These are phyloP conservation scores for Penicillium paxilli DNA, from an alignment of 495 filamentous ascomycete species.

Conservation along the genomic window DNA sequence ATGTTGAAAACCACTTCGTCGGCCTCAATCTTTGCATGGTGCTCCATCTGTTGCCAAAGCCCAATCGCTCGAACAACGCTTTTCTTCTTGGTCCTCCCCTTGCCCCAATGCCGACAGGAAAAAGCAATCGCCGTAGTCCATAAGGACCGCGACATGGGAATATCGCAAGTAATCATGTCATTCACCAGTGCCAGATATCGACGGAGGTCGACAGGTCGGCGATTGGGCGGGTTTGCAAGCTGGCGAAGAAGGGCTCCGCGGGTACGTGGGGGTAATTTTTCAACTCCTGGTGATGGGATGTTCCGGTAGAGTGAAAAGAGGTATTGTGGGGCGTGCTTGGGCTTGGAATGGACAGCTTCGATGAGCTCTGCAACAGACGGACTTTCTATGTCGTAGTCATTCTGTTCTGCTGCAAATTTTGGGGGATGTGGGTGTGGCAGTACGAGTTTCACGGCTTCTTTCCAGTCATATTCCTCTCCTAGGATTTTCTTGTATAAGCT, in stretches of 20 bases:
- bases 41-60: conserved; percentile 90
- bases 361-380: conserved; percentile 44
- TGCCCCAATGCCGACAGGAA: conserved; percentile 62
- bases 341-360: conserved; percentile 36
- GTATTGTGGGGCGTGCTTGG: conserved; percentile 47
- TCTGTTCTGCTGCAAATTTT: conserved; percentile 5
- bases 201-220: conserved; percentile 50
- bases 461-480: conserved; percentile 16
- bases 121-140: conserved; percentile 87
- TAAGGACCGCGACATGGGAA: conserved; percentile 63
- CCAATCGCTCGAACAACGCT: conserved; percentile 73
- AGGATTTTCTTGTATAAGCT: conserved; percentile 14
- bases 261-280: conserved; percentile 55
- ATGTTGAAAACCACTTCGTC: conserved; percentile 84
- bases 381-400: conserved; percentile 22
- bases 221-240: conserved; percentile 54
- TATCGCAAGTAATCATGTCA: conserved; percentile 68
- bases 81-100: conserved; percentile 52
- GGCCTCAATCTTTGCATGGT: conserved; percentile 58
- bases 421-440: conserved; percentile 4
- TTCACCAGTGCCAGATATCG: conserved; percentile 81
- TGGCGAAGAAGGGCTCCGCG: conserved; percentile 67
- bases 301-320: conserved; percentile 61
- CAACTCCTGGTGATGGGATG: conserved; percentile 65
- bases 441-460: conserved; percentile 15